phyloP scores from a whole-genome alignment of 2,329 filamentous ascomycete genomes.

The Fusarium phyllophilum region DNA sequence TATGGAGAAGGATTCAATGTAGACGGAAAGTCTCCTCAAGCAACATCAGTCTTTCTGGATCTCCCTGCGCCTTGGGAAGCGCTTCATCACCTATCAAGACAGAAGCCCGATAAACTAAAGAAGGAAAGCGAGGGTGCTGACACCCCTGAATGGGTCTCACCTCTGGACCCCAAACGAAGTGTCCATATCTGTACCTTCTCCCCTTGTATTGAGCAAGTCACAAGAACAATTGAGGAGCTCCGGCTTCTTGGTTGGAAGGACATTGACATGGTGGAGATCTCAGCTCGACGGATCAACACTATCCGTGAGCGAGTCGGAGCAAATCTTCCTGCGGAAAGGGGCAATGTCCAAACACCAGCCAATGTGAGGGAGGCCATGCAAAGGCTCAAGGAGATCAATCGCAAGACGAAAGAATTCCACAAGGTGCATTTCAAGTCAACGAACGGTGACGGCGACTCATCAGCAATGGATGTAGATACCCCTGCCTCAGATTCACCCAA shows the following conservation, averaged over 20 bases:
- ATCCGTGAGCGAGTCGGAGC: conserved; percentile 83
- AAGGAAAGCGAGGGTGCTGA: conserved; percentile 37
- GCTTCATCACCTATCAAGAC: conserved; percentile 77
- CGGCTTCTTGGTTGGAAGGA: conserved; percentile 87
- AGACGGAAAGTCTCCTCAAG: conserved; percentile 67
- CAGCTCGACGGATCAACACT: conserved; percentile 82
- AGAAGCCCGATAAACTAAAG: conserved; percentile 41
- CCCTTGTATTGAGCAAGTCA: conserved; percentile 96
- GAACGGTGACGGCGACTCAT: conserved; percentile 42
- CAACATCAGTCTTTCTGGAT: conserved; percentile 81
- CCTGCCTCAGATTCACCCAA: conserved; percentile 43
- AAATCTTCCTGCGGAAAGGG: conserved; percentile 71
- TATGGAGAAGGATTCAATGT: conserved; percentile 79
- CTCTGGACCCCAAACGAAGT: conserved; percentile 76
- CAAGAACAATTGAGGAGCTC: conserved; percentile 82
- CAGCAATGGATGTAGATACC: conserved; percentile 56
- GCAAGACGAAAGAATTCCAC: conserved; percentile 73
- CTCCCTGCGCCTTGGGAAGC: conserved; percentile 85
- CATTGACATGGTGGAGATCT: conserved; percentile 92
- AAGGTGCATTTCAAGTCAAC: conserved; percentile 44
- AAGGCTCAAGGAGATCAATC: conserved; percentile 78
- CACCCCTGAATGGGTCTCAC: conserved; percentile 59
- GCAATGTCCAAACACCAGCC: conserved; percentile 74
- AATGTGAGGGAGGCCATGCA: conserved; percentile 83
- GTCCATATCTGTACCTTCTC: conserved; percentile 93